Evolutionary conservation across 2,329 filamentous ascomycete species (phyloP), one percentile per base, ranked within the genome.

Genomic region (Colletotrichum destructivum): DNA sequence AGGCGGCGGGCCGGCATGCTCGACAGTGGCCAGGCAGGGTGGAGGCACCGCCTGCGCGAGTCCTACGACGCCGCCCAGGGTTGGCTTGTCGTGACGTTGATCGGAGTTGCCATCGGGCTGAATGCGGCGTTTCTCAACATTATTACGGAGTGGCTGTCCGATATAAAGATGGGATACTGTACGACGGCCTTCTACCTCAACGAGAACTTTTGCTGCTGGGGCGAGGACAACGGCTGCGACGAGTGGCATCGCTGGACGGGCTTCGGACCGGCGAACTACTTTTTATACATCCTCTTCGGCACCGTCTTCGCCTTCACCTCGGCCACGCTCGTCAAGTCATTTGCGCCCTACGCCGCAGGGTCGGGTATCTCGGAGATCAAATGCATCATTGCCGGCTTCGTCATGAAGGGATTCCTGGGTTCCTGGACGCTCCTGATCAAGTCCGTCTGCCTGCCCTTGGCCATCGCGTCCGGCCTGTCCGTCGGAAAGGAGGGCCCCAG

Each of bases 281-380:
- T 97, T 44, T 81, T 98, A 63, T 99, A 99, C 81, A 93, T 97
- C 74, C 78, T 93, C 63, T 96, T 97, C 82, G 94, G 94, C 90
- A 90, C 91, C 2, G 79, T 93, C 3, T 97, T 98, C 80, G 93
- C 96, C 21, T 93, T 93, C 65, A 92, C 92, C 4, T 92, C 95
- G 2, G 95, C 95, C 0, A 91, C 89, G 47, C 87, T 99, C 51
- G 96, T 99, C 79, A 96, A 94, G 80, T 91, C 90, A 1, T 98
- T 96, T 82, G 95, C 96, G 5, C 96, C 96, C 0, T 99, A 99
- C 80, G 96, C 96, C 13, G 96, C 96, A 44, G 96, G 96, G 18
- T 98, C 94, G 15, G 96, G 96, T 51, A 99, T 99, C 70, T 98
- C 95, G 15, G 96, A 99, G 84, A 99, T 99, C 87, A 99, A 99